A percentile compares a stretch with the other conserved stretches of the same genome.
These are phyloP conservation scores for Trametes coccinea DNA, from an alignment of 768 basidiomycete genomes.

Conservation along the genomic window DNA sequence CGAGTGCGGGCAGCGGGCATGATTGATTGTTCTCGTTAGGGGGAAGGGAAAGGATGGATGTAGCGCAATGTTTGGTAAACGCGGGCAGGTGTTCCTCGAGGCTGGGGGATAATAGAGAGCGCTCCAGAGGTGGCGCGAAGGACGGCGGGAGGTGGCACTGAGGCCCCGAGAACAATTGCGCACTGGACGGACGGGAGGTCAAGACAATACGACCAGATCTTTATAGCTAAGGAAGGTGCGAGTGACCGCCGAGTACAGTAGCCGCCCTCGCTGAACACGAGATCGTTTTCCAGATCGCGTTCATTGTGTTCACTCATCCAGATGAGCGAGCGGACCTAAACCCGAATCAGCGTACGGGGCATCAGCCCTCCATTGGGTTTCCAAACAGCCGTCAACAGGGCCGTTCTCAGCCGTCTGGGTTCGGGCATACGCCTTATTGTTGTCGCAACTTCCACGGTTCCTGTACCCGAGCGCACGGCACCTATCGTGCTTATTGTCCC, in stretches of 20 bases:
- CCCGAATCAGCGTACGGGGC: constrained; percentile 25
- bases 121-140: constrained; percentile 42
- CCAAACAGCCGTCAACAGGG: constrained; percentile 28
- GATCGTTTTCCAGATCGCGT: constrained; percentile 27
- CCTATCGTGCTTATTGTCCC: constrained; percentile 28
- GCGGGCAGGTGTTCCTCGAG: constrained; percentile 29
- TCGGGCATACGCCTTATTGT: constrained; percentile 28
- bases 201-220: constrained; percentile 35
- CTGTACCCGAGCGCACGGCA: constrained; percentile 25
- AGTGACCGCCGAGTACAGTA: constrained; percentile 28
- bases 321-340: constrained; percentile 24
- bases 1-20: constrained; percentile 83
- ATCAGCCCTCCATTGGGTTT: constrained; percentile 24
- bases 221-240: constrained; percentile 33
- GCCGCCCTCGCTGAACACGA: constrained; percentile 20
- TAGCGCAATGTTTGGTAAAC: constrained; percentile 31
- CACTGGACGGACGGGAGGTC: constrained; percentile 51
- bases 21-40: constrained; percentile 52
- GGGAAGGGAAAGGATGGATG: constrained; percentile 30
- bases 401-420: constrained; percentile 23
- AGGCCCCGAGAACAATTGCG: constrained; percentile 65
- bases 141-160: constrained; percentile 51
- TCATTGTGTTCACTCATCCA: constrained; percentile 25
- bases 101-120: constrained; percentile 33
- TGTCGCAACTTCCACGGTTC: constrained; percentile 21